Evolutionary conservation across 257 asterid species (phyloP).

Genomic region (Rhazya stricta): DNA sequence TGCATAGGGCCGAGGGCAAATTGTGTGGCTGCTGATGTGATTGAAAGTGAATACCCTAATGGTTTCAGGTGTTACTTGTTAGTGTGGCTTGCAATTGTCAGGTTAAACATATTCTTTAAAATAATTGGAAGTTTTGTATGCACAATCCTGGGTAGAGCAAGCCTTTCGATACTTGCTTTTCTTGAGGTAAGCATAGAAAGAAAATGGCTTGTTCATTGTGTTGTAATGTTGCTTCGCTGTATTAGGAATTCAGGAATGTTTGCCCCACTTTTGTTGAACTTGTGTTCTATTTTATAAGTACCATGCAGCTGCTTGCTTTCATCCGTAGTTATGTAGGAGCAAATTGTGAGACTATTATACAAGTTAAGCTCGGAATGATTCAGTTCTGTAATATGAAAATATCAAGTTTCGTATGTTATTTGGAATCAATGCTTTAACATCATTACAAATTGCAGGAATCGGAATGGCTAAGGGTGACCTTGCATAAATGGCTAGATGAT

Average conservation of each 20-base stretch:
- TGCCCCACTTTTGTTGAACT: background rate
- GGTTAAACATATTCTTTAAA: background rate
- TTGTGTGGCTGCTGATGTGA: background rate
- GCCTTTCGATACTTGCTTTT: background rate
- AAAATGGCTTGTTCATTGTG: background rate
- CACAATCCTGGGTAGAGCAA: background rate
- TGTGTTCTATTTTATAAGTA: background rate
- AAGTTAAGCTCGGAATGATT: background rate
- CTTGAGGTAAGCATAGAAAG: background rate
- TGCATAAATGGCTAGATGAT: constrained; percentile 84
- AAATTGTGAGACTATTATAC: background rate
- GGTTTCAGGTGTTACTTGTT: background rate
- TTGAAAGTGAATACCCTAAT: background rate
- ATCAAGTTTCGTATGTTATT: background rate
- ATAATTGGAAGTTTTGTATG: background rate
- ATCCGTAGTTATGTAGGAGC: background rate
- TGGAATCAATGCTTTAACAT: constrained; percentile 5
- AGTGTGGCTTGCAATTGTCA: background rate
- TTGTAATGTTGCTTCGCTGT: background rate
- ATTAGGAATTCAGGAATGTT: background rate
- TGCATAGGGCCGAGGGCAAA: background rate
- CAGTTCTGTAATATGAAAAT: background rate
- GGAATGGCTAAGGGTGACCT: constrained; percentile 70
- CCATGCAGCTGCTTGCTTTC: background rate
- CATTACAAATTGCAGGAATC: constrained; percentile 47